Percentiles rank a stretch among this genome's conserved stretches.
These are phyloP conservation scores for Cordyceps sp. DNA, from an alignment of 2,329 filamentous ascomycete species.

Conservation along the genomic window DNA sequence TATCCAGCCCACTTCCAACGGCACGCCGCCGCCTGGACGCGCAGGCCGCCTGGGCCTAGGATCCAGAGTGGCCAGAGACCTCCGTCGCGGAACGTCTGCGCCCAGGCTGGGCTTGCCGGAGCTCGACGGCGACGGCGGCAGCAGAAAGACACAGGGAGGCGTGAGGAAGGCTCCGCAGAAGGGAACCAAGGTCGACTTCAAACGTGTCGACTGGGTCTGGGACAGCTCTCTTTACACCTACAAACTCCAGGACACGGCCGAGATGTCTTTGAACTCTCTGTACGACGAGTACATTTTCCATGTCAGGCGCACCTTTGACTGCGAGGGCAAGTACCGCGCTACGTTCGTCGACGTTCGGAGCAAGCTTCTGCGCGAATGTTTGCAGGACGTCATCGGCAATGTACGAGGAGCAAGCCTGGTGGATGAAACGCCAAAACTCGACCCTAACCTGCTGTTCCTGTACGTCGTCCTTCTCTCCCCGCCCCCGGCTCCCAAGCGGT, in stretches of 20 bases:
- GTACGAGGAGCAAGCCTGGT: conserved; percentile 51
- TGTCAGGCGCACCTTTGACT: conserved; percentile 67
- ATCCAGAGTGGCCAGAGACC: not conserved
- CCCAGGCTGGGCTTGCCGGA: not conserved
- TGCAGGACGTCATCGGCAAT: conserved; percentile 20
- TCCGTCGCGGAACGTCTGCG: not conserved
- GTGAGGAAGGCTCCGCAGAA: conserved; percentile 8
- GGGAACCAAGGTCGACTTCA: conserved; percentile 21
- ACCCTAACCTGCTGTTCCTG: conserved; percentile 55
- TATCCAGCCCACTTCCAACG: not conserved
- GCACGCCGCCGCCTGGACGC: not conserved
- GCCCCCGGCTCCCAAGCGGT: not conserved
- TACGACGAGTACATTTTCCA: conserved; percentile 74
- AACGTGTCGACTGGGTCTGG: conserved; percentile 38
- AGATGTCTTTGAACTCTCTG: conserved; percentile 26
- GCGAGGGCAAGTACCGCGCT: conserved; percentile 59
- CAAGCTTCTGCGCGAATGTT: conserved; percentile 54
- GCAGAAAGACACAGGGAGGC: not conserved
- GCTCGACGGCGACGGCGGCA: not conserved
- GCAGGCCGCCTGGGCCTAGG: not conserved
- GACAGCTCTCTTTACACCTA: conserved; percentile 30
- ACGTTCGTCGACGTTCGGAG: conserved; percentile 77
- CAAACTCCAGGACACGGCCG: conserved; percentile 37
- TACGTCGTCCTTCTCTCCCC: conserved; percentile 13
- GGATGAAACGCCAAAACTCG: conserved; percentile 58